Evolutionary conservation across 1,284 basidiomycete genomes (phyloP).

Genomic region (Ustilago bromivora): DNA sequence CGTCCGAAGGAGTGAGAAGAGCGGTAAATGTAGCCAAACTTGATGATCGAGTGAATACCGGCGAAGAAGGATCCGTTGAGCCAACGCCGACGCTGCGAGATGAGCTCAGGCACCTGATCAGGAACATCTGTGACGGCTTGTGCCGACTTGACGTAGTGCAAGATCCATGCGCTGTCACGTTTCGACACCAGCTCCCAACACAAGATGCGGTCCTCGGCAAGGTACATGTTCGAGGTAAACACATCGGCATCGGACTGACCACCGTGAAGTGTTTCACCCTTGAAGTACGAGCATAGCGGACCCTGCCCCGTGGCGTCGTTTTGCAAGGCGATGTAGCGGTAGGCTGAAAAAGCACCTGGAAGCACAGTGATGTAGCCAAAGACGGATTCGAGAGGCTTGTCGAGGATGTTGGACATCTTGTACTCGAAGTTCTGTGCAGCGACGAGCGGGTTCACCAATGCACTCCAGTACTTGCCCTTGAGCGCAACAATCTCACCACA

Average conservation of each 20-base stretch:
- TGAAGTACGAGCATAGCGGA: constrained; percentile 91
- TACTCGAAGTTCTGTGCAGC: constrained; percentile 70
- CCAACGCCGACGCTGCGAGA: constrained; percentile 66
- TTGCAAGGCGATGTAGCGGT: constrained; percentile 83
- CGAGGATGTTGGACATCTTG: constrained; percentile 67
- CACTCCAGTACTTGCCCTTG: constrained; percentile 78
- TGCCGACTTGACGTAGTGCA: constrained; percentile 67
- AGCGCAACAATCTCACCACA: constrained; percentile 95
- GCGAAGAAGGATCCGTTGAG: constrained; percentile 68
- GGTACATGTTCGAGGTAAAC: constrained; percentile 68
- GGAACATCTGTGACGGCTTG: constrained; percentile 68
- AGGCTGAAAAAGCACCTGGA: constrained; percentile 90
- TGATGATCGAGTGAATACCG: constrained; percentile 68
- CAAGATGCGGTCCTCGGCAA: constrained; percentile 67
- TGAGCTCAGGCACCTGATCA: constrained; percentile 64
- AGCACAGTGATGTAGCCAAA: constrained; percentile 94
- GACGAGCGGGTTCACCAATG: constrained; percentile 79
- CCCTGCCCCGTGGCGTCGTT: constrained; percentile 86
- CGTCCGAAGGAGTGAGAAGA: constrained; percentile 63
- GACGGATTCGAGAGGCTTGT: constrained; percentile 76
- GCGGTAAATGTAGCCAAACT: constrained; percentile 68
- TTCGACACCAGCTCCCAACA: constrained; percentile 67
- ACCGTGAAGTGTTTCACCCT: constrained; percentile 79
- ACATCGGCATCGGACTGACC: constrained; percentile 63
- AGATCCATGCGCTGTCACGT: constrained; percentile 70